A percentile compares a stretch with the other conserved stretches of the same genome.
Conservation (phyloP, 2,329 filamentous ascomycete genomes). For the Alternaria sp. region DNA sequence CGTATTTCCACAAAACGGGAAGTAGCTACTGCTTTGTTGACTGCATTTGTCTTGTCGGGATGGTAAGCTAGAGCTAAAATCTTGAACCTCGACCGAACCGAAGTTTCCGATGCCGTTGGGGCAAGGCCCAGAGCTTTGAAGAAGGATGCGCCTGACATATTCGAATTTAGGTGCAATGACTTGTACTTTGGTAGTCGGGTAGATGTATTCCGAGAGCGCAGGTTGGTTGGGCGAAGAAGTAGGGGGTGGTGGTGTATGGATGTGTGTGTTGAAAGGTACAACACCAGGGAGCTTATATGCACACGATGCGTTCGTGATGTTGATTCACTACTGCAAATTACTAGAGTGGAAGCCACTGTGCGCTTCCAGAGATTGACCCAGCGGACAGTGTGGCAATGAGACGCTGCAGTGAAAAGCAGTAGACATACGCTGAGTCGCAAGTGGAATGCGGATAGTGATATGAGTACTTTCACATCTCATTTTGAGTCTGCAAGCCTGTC, state of each 20-base stretch:
- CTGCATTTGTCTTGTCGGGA: slow-evolving; percentile 1
- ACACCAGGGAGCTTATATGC: background rate
- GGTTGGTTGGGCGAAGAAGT: background rate
- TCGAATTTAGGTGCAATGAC: background rate
- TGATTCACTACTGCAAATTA: background rate
- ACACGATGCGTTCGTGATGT: background rate
- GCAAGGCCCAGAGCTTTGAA: background rate
- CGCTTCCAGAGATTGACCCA: background rate
- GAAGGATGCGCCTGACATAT: background rate
- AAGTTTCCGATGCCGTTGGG: background rate
- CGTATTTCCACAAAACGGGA: slow-evolving; percentile 2
- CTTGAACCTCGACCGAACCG: slow-evolving; percentile 2
- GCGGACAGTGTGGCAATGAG: background rate
- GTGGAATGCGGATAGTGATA: background rate
- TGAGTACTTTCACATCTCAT: background rate
- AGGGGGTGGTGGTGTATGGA: background rate
- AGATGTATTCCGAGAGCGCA: background rate
- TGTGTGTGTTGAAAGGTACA: background rate
- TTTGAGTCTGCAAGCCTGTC: background rate
- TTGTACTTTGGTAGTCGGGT: background rate
- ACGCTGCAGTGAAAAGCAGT: too few species aligned
- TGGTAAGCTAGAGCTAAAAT: slow-evolving; percentile 2
- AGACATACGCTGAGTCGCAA: background rate
- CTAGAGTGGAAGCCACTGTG: background rate
- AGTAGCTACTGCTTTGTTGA: background rate